Evolutionary conservation across 2,329 filamentous ascomycete genomes (phyloP), one percentile per base, ranked within the genome.

Genomic region (Penicillium fuscoglaucum): DNA sequence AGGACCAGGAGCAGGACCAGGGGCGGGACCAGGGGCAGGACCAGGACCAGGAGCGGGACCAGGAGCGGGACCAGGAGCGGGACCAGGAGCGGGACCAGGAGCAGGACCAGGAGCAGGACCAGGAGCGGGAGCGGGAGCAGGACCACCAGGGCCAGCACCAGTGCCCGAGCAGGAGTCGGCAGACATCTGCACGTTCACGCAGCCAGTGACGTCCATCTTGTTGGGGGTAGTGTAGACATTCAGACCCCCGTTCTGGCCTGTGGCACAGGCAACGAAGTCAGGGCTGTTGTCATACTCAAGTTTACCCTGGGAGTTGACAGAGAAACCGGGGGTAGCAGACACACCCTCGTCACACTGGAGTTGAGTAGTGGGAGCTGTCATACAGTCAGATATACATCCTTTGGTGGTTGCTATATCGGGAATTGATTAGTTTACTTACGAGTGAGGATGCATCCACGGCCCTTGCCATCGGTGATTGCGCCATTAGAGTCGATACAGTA

Each of bases 401-500:
- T 31, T 53, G 26, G 10, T 15, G 26, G 19, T 1, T 7, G 37
- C 13, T 17, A 31, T 21, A 26, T 8, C 19, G 13, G 28, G 17
- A 6, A 35, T 31, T 29, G 19, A 33, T 15, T 12, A 40, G 13
- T 56, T 59, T 24, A 76, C 78, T 71, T 72, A 84, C 82, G 78
- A 61, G 86, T 88, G 67, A 88, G 75, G 72, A 87, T 86, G 68
- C 87, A 89, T 21, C 86, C 85, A 57, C 83, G 79, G 45, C 82
- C 82, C 48, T 78, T 77, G 48, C 75, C 70, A 68, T 89, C 87
- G 19, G 77, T 82, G 60, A 90, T 79, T 24, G 71, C 76, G 45
- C 82, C 81, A 52, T 79, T 79, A 17, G 77, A 76, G 61, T 80
- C 77, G 65, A 88, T 79, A 57, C 80, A 85, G 69, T 83, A 89